Base-by-base conservation (phyloP, 2,329 filamentous ascomycete genomes). In the Fusarium falciforme region DNA sequence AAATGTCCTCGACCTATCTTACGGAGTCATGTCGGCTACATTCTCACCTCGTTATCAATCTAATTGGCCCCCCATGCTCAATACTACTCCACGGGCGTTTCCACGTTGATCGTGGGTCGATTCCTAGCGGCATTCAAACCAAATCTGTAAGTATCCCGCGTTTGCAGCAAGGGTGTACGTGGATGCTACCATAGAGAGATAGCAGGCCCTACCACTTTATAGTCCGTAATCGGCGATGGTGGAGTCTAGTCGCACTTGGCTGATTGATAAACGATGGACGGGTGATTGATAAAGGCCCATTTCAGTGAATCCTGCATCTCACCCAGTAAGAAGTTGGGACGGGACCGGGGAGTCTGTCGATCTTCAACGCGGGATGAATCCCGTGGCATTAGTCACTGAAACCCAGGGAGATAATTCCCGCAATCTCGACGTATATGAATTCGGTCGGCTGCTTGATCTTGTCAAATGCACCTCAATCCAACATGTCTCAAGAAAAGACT, bases 201-300 rank as follows among this genome's bases (percentile, higher is more conserved):
- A 27, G 59, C 29, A 35, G 40, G 29, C 20, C 14, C 44, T 47
- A 36, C n/a, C 25, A 49, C 29, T n/a, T 36, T 61, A 16, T 27
- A 31, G 40, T 35, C 44, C 42, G 57, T 16, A 61, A 61, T 66
- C 57, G 63, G 63, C 63, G 20, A 35, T 14, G 44, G 63, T 44
- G 57, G 63, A 36, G 42, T 35, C 25, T 52, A n/a, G 31, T n/a
- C 31, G 16, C 20, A 29, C 4, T 17, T 49, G 3, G 42, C 59
- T 66, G 63, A 66, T 66, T 66, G 63, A 66, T 66, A 61, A 65
- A 42, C 8, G 35, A 40, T 25, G 55, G 14, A 36, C 38, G 49
- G 47, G 47, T 52, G 63, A 66, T 61, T 66, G 63, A 66, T 66
- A 61, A 66, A 35, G n/a, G 14, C 42, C 40, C 22, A 22, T 44